Base-by-base conservation (phyloP, 2,329 filamentous ascomycete genomes). In the Diaporthe batatas region DNA sequence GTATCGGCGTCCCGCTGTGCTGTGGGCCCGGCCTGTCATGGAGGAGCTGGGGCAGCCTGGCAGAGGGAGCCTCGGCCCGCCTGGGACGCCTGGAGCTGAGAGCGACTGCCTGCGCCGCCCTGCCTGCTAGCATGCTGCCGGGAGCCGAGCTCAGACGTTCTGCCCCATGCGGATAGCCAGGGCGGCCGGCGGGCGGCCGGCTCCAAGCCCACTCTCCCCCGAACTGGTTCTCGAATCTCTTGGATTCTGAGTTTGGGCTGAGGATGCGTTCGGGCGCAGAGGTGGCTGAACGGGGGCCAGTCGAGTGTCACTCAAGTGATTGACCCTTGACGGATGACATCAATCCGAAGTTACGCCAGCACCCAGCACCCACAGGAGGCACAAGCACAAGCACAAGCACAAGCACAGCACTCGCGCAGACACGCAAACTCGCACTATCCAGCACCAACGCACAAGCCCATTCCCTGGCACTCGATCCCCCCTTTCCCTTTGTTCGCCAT, bases 221-320 rank as follows among this genome's bases (percentile, higher is more conserved):
- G 62, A 44, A 70, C n/a, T 62, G 42, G 68, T 62, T 70, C 55
- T 70, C 44, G 68, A 70, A 70, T 57, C 68, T 25, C 57, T 36
- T 59, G 68, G 54, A 49, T 49, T 39, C 42, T 64, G 25, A 23
- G 42, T 39, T 21, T 49, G 59, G 59, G 29, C 29, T 36, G 42
- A 36, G 25, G 16, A 34, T 65, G 59, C 59, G 54, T 39, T 39
- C 68, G 44, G 34, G 54, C 68, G 32, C 68, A 70, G 32, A 39
- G 54, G 36, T 32, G 42, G 29, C 44, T 39, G 39, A 51, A n/a
- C n/a, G 23, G 29, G 55, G 55, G 54, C 62, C 29, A 51, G 29
- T 51, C 62, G 10, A 51, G 23, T 32, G 68, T 44, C 62, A 51
- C 21, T 51, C 44, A 65, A 65, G 44, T 16, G 62, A 51, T 11